Percentiles rank a stretch among this genome's conserved stretches.
Evolutionary conservation across 129 eudicot genomes (phyloP).

Genomic region (Oenanthe sinensis): DNA sequence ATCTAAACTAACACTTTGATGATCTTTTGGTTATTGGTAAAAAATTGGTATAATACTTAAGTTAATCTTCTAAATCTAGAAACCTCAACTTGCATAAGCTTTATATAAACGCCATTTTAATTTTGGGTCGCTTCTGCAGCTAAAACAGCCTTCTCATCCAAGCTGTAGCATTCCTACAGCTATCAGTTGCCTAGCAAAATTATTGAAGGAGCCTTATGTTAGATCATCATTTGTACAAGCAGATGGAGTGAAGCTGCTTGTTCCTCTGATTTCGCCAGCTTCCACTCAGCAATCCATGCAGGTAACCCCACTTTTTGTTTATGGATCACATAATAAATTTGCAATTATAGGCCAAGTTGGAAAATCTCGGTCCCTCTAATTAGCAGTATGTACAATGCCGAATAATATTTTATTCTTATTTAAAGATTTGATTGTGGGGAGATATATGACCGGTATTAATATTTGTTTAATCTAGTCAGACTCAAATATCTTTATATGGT

Average conservation of each 20-base stretch:
- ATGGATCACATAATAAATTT: background rate
- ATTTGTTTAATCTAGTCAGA: background rate
- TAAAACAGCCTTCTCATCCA: conserved; percentile 89
- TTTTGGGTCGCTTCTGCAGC: conserved; percentile 35
- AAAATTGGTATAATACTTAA: background rate
- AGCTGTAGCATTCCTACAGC: conserved; percentile 59
- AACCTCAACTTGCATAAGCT: background rate
- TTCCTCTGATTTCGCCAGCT: conserved; percentile 87
- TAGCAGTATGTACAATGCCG: background rate
- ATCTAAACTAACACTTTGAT: background rate
- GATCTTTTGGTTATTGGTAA: background rate
- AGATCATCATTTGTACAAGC: conserved; percentile 87
- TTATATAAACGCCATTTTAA: background rate
- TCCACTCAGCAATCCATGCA: conserved; percentile 97
- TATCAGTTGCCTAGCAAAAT: conserved; percentile 60
- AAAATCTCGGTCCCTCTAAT: background rate
- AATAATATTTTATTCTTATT: background rate
- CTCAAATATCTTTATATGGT: background rate
- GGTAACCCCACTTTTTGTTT: conserved; percentile 30
- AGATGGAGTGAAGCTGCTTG: conserved; percentile 88
- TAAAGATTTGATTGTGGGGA: background rate
- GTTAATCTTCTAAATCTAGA: background rate
- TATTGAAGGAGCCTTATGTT: conserved; percentile 70
- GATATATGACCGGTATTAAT: background rate
- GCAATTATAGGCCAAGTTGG: background rate